Evolutionary conservation across 345 rosid genomes (phyloP).

Genomic region (Diplotaxis tenuifolia): DNA sequence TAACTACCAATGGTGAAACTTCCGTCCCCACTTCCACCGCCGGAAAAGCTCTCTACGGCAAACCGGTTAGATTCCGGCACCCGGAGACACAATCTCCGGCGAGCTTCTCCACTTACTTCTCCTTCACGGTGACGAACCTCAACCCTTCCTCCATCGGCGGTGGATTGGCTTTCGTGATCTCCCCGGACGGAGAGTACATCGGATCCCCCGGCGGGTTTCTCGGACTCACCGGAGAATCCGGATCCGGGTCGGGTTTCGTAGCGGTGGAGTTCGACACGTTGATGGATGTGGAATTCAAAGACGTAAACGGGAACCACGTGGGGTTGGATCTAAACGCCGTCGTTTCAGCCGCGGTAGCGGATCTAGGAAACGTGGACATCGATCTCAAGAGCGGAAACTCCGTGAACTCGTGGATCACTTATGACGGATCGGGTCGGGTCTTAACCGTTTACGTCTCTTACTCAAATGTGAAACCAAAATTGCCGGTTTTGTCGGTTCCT

Average conservation of each 20-base stretch:
- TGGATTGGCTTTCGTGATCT: slow-evolving; percentile 84
- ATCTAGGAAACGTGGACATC: slow-evolving; percentile 60
- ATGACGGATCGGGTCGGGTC: slow-evolving; percentile 48
- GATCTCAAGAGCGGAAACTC: slow-evolving; percentile 91
- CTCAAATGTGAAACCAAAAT: slow-evolving; percentile 80
- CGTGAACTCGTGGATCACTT: slow-evolving; percentile 86
- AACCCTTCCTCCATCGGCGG: slow-evolving; percentile 95
- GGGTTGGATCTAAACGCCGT: slow-evolving; percentile 84
- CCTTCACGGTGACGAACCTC: slow-evolving; percentile 68
- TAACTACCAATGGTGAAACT: slow-evolving; percentile 42
- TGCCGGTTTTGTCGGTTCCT: slow-evolving; percentile 53
- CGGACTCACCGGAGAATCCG: slow-evolving; percentile 52
- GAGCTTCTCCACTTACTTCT: slow-evolving; percentile 83
- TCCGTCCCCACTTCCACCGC: slow-evolving; percentile 77
- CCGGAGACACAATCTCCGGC: slow-evolving; percentile 48
- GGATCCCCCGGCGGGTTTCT: slow-evolving; percentile 79
- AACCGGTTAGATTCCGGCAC: slow-evolving; percentile 72
- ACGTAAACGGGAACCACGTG: slow-evolving; percentile 92
- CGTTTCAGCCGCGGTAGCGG: slow-evolving; percentile 68
- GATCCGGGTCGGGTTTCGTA: slow-evolving; percentile 53
- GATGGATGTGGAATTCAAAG: slow-evolving; percentile 81
- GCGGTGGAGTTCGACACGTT: slow-evolving; percentile 95
- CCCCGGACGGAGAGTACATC: slow-evolving; percentile 60
- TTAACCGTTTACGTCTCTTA: slow-evolving; percentile 67
- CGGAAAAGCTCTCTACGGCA: slow-evolving; percentile 71